Conservation (phyloP, 2,329 filamentous ascomycete genomes). For the Trichothecium roseum region DNA sequence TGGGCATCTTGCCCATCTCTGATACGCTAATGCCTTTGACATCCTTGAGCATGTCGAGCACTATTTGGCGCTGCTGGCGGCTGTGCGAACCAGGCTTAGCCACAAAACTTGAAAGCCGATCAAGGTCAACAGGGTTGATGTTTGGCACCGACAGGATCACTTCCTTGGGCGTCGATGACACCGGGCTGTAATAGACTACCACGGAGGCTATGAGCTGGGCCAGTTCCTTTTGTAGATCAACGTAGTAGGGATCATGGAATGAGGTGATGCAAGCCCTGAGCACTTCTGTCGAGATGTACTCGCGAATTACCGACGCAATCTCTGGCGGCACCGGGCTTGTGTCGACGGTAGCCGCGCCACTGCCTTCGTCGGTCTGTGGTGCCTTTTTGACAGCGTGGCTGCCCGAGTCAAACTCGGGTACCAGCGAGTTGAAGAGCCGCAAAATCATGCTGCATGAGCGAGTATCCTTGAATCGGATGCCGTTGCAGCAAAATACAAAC, state of each 20-base stretch:
- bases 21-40: slow-evolving; percentile 86
- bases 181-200: slow-evolving; percentile 61
- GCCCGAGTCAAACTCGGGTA: slow-evolving; percentile 66
- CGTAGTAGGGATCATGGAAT: slow-evolving; percentile 91
- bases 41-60: slow-evolving; percentile 76
- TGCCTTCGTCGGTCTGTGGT: slow-evolving; percentile 15
- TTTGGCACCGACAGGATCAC: slow-evolving; percentile 75
- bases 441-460: slow-evolving; percentile 80
- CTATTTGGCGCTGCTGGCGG: slow-evolving; percentile 69
- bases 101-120: slow-evolving; percentile 51
- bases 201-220: slow-evolving; percentile 81
- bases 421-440: slow-evolving; percentile 73
- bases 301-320: slow-evolving; percentile 60
- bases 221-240: slow-evolving; percentile 88
- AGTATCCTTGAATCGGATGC: slow-evolving; percentile 80
- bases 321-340: slow-evolving; percentile 37
- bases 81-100: slow-evolving; percentile 47
- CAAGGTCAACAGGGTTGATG: slow-evolving; percentile 58
- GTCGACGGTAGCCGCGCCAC: slow-evolving; percentile 14
- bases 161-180: slow-evolving; percentile 59
- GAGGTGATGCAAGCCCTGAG: slow-evolving; percentile 83
- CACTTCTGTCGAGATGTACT: slow-evolving; percentile 83
- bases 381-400: slow-evolving; percentile 6
- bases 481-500: slow-evolving; percentile 84
- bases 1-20: slow-evolving; percentile 77